These are phyloP conservation scores for Saccharomyces mikatae DNA, from an alignment of 805 yeast genomes.

Conservation along the genomic window DNA sequence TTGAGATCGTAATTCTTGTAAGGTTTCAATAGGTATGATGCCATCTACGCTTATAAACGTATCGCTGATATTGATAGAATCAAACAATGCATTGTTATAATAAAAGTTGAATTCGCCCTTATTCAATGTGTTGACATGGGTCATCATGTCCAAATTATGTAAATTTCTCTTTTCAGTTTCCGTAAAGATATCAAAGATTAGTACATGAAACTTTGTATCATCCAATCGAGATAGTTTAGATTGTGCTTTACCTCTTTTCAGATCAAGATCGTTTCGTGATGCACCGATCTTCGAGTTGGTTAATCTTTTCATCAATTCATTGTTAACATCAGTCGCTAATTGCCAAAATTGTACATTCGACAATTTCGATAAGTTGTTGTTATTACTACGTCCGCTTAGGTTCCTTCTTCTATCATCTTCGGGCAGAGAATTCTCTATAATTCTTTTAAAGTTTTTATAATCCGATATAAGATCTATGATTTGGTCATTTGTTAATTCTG, in stretches of 20 bases:
- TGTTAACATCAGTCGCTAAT: slow-evolving; percentile 88
- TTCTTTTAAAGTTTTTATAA: not conserved
- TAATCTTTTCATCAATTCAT: slow-evolving; percentile 72
- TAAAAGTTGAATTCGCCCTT: not conserved
- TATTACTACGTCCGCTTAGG: not conserved
- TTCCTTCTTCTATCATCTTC: not conserved
- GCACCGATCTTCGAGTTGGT: slow-evolving; percentile 35
- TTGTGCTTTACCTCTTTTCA: slow-evolving; percentile 91
- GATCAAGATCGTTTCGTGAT: slow-evolving; percentile 51
- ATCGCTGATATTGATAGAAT: not conserved
- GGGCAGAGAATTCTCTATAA: not conserved
- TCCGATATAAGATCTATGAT: not conserved
- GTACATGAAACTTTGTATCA: slow-evolving; percentile 72
- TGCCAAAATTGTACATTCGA: slow-evolving; percentile 79
- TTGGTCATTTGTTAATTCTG: not conserved
- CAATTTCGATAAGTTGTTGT: slow-evolving; percentile 61
- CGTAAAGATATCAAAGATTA: slow-evolving; percentile 78
- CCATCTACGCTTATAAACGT: slow-evolving; percentile 11
- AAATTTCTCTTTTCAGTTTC: slow-evolving; percentile 67
- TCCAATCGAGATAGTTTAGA: slow-evolving; percentile 83
- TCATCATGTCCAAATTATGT: not conserved
- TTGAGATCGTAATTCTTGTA: not conserved
- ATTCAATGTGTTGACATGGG: not conserved
- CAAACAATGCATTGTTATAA: not conserved
- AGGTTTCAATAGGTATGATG: slow-evolving; percentile 9